These are phyloP conservation scores for Durusdinium trenchii DNA, from an alignment of 73 alveolate species.

Conservation along the genomic window DNA sequence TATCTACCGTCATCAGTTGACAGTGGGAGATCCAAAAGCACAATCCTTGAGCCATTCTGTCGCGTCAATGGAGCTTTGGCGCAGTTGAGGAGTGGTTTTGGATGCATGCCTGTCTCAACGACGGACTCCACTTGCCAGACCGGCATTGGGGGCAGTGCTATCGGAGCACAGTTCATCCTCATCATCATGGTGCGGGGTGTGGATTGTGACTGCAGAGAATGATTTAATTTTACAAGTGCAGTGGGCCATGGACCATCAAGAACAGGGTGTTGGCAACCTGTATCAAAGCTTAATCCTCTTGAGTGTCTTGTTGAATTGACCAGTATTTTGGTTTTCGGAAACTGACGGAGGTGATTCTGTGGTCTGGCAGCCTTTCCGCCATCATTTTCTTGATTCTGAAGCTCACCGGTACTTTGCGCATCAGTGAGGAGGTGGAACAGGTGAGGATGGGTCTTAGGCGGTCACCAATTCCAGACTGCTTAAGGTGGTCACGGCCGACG, in stretches of 20 bases:
- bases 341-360: too few relatives aligned
- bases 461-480: too few relatives aligned
- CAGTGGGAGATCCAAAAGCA: too few relatives aligned
- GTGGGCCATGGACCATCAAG: too few relatives aligned
- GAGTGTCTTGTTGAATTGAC: too few relatives aligned
- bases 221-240: too few relatives aligned
- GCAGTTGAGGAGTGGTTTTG: constrained; percentile 50
- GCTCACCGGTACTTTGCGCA: constrained; percentile 22
- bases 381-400: not conserved
- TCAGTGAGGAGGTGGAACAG: constrained; percentile 12
- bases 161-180: constrained; percentile 46
- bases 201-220: not conserved
- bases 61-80: not conserved
- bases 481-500: too few relatives aligned
- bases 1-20: too few relatives aligned
- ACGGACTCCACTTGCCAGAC: constrained; percentile 5
- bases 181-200: not conserved
- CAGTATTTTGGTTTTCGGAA: too few relatives aligned
- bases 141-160: not conserved
- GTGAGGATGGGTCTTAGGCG: constrained; percentile 38
- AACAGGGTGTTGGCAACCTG: too few relatives aligned
- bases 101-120: not conserved
- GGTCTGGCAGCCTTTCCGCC: not conserved
- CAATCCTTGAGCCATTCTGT: too few relatives aligned
- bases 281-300: too few relatives aligned